A percentile compares a stretch with the other conserved stretches of the same genome.
These are phyloP conservation scores for Lasiosphaeria miniovina DNA, from an alignment of 495 filamentous ascomycete genomes.

Conservation along the genomic window DNA sequence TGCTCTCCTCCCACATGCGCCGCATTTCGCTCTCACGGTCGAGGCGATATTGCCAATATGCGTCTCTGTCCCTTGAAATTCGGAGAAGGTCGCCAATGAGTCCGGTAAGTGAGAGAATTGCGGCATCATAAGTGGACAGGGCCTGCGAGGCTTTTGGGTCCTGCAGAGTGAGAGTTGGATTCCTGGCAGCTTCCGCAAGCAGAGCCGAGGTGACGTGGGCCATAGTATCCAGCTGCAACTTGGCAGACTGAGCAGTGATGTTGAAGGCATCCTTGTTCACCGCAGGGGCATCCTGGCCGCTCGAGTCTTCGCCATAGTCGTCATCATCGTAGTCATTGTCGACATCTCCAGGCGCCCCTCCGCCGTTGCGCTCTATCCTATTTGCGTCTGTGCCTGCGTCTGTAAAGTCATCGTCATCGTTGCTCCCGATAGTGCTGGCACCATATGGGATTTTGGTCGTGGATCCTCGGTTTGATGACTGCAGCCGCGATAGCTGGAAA, in stretches of 20 bases:
- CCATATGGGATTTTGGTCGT: constrained; percentile 29
- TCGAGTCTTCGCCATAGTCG: constrained; percentile 78
- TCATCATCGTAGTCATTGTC: constrained; percentile 73
- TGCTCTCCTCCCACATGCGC: constrained; percentile 97
- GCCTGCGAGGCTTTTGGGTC: constrained; percentile 76
- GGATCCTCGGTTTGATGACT: constrained; percentile 28
- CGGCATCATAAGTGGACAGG: constrained; percentile 81
- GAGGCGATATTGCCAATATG: constrained; percentile 93
- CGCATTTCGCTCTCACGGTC: constrained; percentile 85
- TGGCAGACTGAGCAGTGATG: constrained; percentile 93
- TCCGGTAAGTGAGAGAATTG: constrained; percentile 81
- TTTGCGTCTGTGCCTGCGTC: constrained; percentile 35
- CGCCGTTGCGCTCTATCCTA: constrained; percentile 25
- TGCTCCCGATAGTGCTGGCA: constrained; percentile 36
- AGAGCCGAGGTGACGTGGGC: constrained; percentile 79
- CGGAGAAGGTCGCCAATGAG: constrained; percentile 84
- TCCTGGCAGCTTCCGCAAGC: constrained; percentile 65
- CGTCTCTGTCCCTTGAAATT: constrained; percentile 88
- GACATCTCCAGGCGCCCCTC: constrained; percentile 1
- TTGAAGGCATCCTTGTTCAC: constrained; percentile 86
- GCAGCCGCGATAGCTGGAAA: constrained; percentile 41
- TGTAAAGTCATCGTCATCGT: constrained; percentile 44
- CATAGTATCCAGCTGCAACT: constrained; percentile 85
- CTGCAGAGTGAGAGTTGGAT: constrained; percentile 65
- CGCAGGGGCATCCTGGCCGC: constrained; percentile 68